Evolutionary conservation across 192 early-diverging fungal genomes (phyloP).

Genomic region (Gryganskiella cystojenkinii): DNA sequence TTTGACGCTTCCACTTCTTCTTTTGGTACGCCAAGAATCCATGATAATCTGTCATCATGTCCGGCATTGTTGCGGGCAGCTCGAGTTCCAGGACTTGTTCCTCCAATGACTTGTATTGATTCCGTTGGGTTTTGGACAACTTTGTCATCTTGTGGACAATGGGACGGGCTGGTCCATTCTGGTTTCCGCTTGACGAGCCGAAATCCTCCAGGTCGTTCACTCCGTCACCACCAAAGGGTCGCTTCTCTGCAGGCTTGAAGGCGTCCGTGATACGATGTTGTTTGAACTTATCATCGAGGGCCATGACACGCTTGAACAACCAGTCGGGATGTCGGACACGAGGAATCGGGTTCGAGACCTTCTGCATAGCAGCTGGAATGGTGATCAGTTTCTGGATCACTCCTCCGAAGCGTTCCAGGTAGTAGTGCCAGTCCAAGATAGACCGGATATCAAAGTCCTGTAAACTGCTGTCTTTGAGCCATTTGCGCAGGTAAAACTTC

Average conservation of each 20-base stretch:
- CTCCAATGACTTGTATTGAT: slow-evolving; percentile 23
- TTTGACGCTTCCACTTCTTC: slow-evolving; percentile 76
- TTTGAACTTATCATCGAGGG: slow-evolving; percentile 82
- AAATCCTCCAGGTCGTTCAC: slow-evolving; percentile 72
- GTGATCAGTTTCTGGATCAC: slow-evolving; percentile 98
- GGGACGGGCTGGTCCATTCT: background rate
- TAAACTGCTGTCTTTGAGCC: slow-evolving; percentile 86
- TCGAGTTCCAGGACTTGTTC: slow-evolving; percentile 58
- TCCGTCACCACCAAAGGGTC: slow-evolving; percentile 31
- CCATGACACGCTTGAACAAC: slow-evolving; percentile 84
- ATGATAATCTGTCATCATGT: slow-evolving; percentile 74
- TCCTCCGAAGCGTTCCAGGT: slow-evolving; percentile 93
- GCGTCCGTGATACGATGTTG: slow-evolving; percentile 90
- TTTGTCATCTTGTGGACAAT: slow-evolving; percentile 44
- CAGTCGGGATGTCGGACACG: slow-evolving; percentile 95
- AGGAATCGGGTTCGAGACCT: slow-evolving; percentile 92
- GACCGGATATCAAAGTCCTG: slow-evolving; percentile 87
- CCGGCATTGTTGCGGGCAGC: slow-evolving; percentile 67
- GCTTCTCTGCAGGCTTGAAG: slow-evolving; percentile 66
- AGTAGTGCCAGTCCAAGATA: slow-evolving; percentile 98
- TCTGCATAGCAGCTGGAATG: slow-evolving; percentile 98
- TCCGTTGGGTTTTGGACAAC: slow-evolving; percentile 2
- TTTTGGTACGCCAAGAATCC: slow-evolving; percentile 84
- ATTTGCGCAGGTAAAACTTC: slow-evolving; percentile 89
- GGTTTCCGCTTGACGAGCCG: slow-evolving; percentile 26